Conservation (phyloP, 345 rosid species). For the Gossypium australe region DNA sequence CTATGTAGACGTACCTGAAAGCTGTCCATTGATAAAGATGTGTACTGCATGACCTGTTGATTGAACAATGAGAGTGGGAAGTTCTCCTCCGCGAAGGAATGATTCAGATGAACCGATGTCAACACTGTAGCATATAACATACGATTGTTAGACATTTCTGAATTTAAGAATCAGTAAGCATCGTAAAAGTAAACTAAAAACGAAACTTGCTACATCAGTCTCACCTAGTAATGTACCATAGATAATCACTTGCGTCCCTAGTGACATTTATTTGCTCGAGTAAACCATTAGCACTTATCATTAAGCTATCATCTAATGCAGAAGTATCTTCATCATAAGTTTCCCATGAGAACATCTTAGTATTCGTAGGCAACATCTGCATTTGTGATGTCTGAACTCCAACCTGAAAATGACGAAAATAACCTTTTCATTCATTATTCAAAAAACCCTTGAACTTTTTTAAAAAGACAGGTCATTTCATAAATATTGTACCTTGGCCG, state of each 20-base stretch:
- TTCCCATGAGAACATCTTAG: conserved; percentile 66
- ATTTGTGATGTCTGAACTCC: conserved; percentile 42
- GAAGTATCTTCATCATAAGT: conserved; percentile 81
- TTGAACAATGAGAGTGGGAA: conserved; percentile 79
- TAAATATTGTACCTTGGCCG: conserved; percentile 67
- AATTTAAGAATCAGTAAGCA: conserved; percentile 1
- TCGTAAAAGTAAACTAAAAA: neutral
- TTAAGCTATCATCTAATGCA: conserved; percentile 55
- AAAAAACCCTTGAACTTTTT: neutral
- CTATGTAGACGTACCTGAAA: conserved; percentile 54
- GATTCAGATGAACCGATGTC: conserved; percentile 74
- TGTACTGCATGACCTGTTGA: conserved; percentile 94
- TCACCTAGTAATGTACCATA: conserved; percentile 59
- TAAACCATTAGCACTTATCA: conserved; percentile 39
- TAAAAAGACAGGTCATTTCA: too few species aligned
- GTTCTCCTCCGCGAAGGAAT: conserved; percentile 85
- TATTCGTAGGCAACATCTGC: conserved; percentile 74
- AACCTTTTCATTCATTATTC: neutral
- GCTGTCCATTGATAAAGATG: conserved; percentile 77
- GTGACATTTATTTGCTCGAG: conserved; percentile 51
- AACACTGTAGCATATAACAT: conserved; percentile 39
- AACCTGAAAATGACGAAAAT: conserved; percentile 18
- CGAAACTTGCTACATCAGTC: conserved; percentile 3
- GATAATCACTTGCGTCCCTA: conserved; percentile 55
- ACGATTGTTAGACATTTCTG: neutral